Evolutionary conservation across 2,329 filamentous ascomycete genomes (phyloP), one percentile per base, ranked within the genome.

Genomic region (Penicillium sclerotiorum): DNA sequence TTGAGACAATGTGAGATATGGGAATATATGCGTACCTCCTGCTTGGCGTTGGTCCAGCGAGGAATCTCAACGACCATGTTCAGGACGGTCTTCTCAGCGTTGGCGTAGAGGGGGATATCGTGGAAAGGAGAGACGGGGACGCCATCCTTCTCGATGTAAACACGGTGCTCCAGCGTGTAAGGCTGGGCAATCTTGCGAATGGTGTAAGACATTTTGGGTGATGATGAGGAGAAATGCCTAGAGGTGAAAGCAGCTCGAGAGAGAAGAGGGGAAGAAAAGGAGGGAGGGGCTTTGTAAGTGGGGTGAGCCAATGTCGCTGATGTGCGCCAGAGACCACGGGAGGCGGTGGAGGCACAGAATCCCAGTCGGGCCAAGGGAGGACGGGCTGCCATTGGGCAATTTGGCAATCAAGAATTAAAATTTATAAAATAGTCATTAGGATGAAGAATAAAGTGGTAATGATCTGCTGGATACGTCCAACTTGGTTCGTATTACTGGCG

Each of bases 61-160:
- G 94, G 94, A 68, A 99, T 96, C 87, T 99, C 94, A 67, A 99
- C 94, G 60, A 99, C 75, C 94, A 99, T 99, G 87, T 99, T 99
- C 71, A 99, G 84, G 73, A 97, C 80, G 65, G 88, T 95, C 83
- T 96, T 85, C 81, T 96, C 88, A 77, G 89, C 82, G 75, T 99
- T 96, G 86, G 93, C 93, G 73, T 91, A 99, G 65, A 99, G 89
- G 56, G 94, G 94, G 64, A 99, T 91, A 74, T 99, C 94, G 82
- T 99, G 94, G 85, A 96, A 99, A 64, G 93, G 89, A 58, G 93
- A 97, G 75, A 97, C 76, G 63, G 90, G 89, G 60, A 89, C 80
- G 79, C 93, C 94, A 88, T 97, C 90, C 82, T 95, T 92, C 83
- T 99, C 93, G 72, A 97, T 86, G 84, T 88, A 99, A 78, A 96